Evolutionary conservation across 2,329 filamentous ascomycete genomes (phyloP).

Genomic region (Diaporthe vaccinii): DNA sequence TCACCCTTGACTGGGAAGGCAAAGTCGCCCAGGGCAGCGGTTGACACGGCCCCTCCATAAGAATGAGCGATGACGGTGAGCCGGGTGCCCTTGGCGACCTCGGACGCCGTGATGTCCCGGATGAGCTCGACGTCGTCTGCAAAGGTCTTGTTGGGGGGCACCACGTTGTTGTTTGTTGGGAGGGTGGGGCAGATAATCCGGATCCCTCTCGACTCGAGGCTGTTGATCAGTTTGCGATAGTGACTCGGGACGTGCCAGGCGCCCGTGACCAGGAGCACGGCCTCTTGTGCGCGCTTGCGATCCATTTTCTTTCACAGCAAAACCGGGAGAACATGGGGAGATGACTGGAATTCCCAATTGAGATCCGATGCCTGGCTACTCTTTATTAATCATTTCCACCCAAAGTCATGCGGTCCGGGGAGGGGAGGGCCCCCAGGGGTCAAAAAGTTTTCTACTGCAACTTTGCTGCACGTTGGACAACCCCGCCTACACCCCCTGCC

Average conservation of each 20-base stretch:
- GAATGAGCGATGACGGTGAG: constrained; percentile 43
- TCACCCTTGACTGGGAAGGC: constrained; percentile 23
- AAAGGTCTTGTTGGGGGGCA: constrained; percentile 43
- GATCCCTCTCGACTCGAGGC: constrained; percentile 37
- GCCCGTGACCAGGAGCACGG: constrained; percentile 42
- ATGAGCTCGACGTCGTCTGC: constrained; percentile 40
- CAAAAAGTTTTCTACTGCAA: constrained; percentile 19
- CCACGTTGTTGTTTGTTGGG: constrained; percentile 41
- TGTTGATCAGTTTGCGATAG: constrained; percentile 38
- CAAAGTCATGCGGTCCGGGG: neutral
- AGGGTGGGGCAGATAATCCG: constrained; percentile 41
- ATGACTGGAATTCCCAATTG: neutral
- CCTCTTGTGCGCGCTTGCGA: constrained; percentile 24
- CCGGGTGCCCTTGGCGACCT: constrained; percentile 33
- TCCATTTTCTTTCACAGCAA: neutral
- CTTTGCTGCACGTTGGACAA: constrained; percentile 12
- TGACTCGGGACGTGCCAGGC: constrained; percentile 43
- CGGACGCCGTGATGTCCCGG: constrained; percentile 19
- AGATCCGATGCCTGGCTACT: neutral
- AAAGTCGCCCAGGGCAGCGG: constrained; percentile 38
- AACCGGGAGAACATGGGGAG: neutral
- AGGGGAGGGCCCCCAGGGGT: neutral
- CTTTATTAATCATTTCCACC: constrained; percentile 1
- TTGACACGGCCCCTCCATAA: constrained; percentile 43
- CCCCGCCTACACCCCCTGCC: constrained; percentile 19